Evolutionary conservation across 768 basidiomycete species (phyloP).

Genomic region (Xerocomellus chrysenteron): DNA sequence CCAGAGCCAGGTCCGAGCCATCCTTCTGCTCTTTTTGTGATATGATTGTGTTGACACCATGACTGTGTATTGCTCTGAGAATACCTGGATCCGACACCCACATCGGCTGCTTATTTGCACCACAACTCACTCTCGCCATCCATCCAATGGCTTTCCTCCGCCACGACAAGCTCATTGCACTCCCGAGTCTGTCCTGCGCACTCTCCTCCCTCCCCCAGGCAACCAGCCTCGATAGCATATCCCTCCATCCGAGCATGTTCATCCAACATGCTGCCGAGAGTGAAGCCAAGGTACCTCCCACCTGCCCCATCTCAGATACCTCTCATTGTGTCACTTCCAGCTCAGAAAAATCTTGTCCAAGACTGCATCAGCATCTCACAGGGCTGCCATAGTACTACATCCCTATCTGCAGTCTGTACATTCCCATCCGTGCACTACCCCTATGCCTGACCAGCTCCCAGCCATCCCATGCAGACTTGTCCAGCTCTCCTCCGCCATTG

Average conservation of each 20-base stretch:
- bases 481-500: slow-evolving; percentile 42
- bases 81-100: background rate
- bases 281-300: slow-evolving; percentile 63
- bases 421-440: background rate
- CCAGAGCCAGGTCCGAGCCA: no score
- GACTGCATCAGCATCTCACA: slow-evolving; percentile 39
- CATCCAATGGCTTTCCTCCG: slow-evolving; percentile 31
- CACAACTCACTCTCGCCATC: slow-evolving; percentile 2
- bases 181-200: slow-evolving; percentile 69
- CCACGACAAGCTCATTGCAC: slow-evolving; percentile 60
- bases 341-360: slow-evolving; percentile 65
- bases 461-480: slow-evolving; percentile 39
- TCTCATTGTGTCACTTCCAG: slow-evolving; percentile 30
- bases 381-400: slow-evolving; percentile 27
- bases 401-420: slow-evolving; percentile 40
- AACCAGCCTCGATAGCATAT: slow-evolving; percentile 62
- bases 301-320: background rate
- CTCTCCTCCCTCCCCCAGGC: slow-evolving; percentile 71
- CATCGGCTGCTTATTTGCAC: background rate
- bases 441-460: slow-evolving; percentile 16
- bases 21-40: no score
- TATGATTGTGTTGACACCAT: background rate
- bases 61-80: slow-evolving; percentile 28
- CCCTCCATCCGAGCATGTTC: slow-evolving; percentile 70
- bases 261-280: slow-evolving; percentile 66